Conservation (phyloP, 78 protist species). For the Dictyostelium discoideum region DNA sequence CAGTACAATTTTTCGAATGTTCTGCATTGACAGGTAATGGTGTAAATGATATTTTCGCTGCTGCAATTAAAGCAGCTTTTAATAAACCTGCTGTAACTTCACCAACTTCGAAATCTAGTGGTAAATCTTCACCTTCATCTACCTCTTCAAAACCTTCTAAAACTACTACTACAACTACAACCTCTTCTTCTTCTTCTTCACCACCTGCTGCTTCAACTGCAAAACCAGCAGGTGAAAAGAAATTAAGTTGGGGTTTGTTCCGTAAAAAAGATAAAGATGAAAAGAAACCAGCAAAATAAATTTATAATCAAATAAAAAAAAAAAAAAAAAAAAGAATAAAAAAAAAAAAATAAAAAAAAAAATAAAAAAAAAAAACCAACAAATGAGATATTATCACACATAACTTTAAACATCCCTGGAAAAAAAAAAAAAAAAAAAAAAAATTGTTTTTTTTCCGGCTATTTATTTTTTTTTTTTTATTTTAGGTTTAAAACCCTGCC, state of each 20-base stretch:
- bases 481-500: too few species aligned
- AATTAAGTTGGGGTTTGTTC: slow-evolving; percentile 70
- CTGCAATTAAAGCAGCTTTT: slow-evolving; percentile 64
- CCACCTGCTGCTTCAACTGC: background rate
- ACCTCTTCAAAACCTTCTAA: background rate
- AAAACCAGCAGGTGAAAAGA: slow-evolving; percentile 48
- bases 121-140: slow-evolving; percentile 14
- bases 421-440: background rate
- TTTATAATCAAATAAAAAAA: background rate
- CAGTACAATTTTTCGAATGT: slow-evolving; percentile 94
- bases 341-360: background rate
- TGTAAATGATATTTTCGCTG: slow-evolving; percentile 64
- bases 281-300: slow-evolving; percentile 40
- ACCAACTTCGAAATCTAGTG: background rate
- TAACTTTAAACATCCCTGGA: background rate
- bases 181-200: background rate
- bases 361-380: background rate
- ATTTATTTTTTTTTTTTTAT: too few species aligned
- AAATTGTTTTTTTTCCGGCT: too few species aligned
- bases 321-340: background rate
- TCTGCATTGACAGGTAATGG: slow-evolving; percentile 93
- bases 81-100: slow-evolving; percentile 22
- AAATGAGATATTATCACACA: background rate
- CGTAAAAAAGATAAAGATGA: slow-evolving; percentile 77
- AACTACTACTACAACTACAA: slow-evolving; percentile 22